Conservation (phyloP, 345 rosid species). For the Boechera divaricarpa region DNA sequence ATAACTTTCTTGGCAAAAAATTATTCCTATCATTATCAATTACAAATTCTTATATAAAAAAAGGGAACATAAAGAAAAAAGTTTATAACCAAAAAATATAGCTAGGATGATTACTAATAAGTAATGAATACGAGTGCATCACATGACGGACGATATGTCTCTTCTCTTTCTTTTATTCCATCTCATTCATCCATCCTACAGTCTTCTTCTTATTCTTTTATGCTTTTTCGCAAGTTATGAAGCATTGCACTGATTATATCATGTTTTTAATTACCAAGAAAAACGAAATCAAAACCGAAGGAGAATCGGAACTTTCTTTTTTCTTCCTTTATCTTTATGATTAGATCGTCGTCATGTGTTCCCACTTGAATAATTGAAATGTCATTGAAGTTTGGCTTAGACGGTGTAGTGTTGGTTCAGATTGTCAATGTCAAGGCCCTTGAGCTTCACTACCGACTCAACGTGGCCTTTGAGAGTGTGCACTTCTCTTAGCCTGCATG, state of each 20-base stretch:
- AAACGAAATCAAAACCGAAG: constrained; percentile 8
- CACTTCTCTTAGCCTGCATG: constrained; percentile 68
- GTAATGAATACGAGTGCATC: constrained; percentile 21
- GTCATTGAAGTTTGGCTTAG: constrained; percentile 22
- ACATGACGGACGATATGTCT: constrained; percentile 21
- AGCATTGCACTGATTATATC: not conserved
- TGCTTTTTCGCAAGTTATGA: constrained; percentile 6
- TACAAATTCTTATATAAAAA: not conserved
- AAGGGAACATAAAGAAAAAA: constrained; percentile 1
- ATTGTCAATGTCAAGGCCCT: constrained; percentile 75
- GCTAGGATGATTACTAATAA: not conserved
- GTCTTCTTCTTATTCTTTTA: not conserved
- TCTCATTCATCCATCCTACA: not conserved
- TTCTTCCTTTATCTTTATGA: constrained; percentile 18
- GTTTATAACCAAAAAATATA: not conserved
- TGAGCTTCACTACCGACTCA: constrained; percentile 71
- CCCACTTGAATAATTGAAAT: constrained; percentile 4
- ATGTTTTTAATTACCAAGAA: not conserved
- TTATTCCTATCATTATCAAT: constrained; percentile 15
- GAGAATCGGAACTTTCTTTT: not conserved
- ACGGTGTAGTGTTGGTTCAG: constrained; percentile 79
- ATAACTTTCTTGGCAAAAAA: not conserved
- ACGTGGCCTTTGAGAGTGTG: constrained; percentile 79
- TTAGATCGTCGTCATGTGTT: constrained; percentile 16
- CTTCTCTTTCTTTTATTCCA: constrained; percentile 19